Base-by-base conservation (phyloP, 805 yeast genomes). In the Candida succiphila region DNA sequence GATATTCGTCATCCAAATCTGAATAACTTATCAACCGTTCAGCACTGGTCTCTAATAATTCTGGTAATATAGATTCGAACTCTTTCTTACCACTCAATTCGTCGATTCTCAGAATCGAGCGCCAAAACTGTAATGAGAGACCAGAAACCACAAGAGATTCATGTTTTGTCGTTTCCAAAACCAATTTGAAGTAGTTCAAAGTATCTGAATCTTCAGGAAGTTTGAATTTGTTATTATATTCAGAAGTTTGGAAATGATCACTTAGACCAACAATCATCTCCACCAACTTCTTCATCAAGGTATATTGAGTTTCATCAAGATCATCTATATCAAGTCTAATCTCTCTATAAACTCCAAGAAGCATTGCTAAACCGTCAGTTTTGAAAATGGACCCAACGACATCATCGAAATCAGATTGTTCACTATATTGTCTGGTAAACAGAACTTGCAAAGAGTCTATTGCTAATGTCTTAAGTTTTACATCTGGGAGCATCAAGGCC, bases 51-150 rank as follows among this genome's bases (percentile, higher is more conserved):
- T 83, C 83, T 31, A 94, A 60, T 27, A 92, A 60, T 13, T 73
- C 75, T 14, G 92, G 79, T 36, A 84, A 59, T 13, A 80, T 56
- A 7, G 60, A 59, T 33, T 67, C 65, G 27, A 81, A 74, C 29
- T 72, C 69, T 5, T 66, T 63, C 41, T 67, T 69, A 10, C 75
- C 72, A 38, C 78, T 65, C 30, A 82, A 63, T 38, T 78, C 84
- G 44, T 87, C 95, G 37, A 78, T 73, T 46, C 99, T 69, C 33
- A 94, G 60, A 43, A 89, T 75, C 2, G 89, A 74, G 39, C 94
- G 86, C 98, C 98, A 94, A 61, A 92, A 81, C 52, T 87, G 95
- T 33, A 92, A 59, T 0, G 96, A 83, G 14, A 92, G 66, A 0
- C 96, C 95, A 32, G 95, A 80, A 3, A 89, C 78, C n/a, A 89